Base-by-base conservation (phyloP, 1,139 yeast genomes). In the Meyerozyma athensensis region DNA sequence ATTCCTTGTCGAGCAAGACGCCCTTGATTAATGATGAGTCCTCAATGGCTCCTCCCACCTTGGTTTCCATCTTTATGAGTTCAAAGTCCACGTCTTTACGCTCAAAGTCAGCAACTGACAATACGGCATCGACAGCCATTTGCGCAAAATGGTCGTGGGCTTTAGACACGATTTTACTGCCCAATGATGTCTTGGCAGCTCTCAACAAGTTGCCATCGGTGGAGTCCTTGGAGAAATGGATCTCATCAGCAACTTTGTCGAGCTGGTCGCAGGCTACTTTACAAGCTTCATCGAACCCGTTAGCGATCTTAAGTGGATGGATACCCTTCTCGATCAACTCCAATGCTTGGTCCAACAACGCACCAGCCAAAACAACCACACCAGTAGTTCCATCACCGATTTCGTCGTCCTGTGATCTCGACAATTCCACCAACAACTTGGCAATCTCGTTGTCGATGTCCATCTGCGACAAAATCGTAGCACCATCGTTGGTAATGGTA, bases 381-480 rank as follows among this genome's bases (percentile, higher is more conserved):
- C 98, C 98, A 4, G 99, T 94, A 30, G 99, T 94, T 56, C 99
- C 99, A 59, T 94, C 99, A 40, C 99, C 99, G 54, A 94, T 89
- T 65, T 94, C 98, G 56, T 92, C 97, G 61, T 94, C 99, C 68
- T 94, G 99, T 18, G 97, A 86, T 61, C 79, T 85, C 24, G 97
- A 86, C 50, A 94, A 75, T 65, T 94, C 96, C 30, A 92, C 99
- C 56, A 94, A 69, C 46, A 94, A 72, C 63, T 92, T 92, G 48
- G 98, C 99, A 54, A 94, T 90, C 65, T 92, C 96, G 60, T 86
- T 89, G 51, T 89, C 96, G 47, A 94, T 74, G 59, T 92, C 96
- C 97, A 94, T 92, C 60, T 89, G 96, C 9, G 95, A 75, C 49
- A 94, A 71, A 55, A 94, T 92, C 8, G 98, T 94, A 38, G 98